Percentiles rank a stretch among this genome's conserved stretches.
Evolutionary conservation across 768 basidiomycete genomes (phyloP).

Genomic region (Rickenella mellea): DNA sequence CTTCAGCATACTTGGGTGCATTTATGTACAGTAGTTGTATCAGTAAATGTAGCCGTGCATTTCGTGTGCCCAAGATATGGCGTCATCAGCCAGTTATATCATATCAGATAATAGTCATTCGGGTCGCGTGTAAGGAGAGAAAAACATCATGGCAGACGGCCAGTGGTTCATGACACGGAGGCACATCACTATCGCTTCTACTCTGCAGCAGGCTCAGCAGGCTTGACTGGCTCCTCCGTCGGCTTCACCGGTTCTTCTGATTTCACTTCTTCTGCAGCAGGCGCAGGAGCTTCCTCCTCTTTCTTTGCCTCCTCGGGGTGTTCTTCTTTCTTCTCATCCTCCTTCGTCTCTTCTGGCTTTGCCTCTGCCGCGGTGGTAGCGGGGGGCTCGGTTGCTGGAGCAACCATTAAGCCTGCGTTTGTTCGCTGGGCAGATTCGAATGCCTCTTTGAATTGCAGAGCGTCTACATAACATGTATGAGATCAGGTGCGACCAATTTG

Average conservation of each 20-base stretch:
- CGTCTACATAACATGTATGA: conserved; percentile 38
- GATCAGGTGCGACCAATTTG: not conserved
- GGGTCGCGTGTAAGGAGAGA: too few relatives aligned
- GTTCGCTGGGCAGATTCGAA: conserved; percentile 79
- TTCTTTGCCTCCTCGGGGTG: conserved; percentile 17
- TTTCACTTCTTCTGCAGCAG: conserved; percentile 21
- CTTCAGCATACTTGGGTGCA: too few relatives aligned
- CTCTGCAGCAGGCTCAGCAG: conserved; percentile 24
- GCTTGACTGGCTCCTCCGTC: conserved; percentile 19
- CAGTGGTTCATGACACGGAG: too few relatives aligned
- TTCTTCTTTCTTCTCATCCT: conserved; percentile 6
- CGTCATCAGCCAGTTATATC: not conserved
- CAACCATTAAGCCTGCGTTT: conserved; percentile 39
- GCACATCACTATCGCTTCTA: too few relatives aligned
- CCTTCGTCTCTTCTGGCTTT: conserved; percentile 13
- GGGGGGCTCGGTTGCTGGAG: conserved; percentile 14
- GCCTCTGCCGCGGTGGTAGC: conserved; percentile 14
- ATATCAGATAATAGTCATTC: not conserved
- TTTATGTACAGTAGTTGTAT: conserved; percentile 10
- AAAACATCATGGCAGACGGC: too few relatives aligned
- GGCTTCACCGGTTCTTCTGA: conserved; percentile 20
- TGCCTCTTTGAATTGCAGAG: conserved; percentile 76
- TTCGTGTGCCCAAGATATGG: not conserved
- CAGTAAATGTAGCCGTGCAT: not conserved
- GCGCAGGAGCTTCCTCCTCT: conserved; percentile 20